Evolutionary conservation across 1,139 yeast species (phyloP).

Genomic region (Casaregolazyma lundiana): DNA sequence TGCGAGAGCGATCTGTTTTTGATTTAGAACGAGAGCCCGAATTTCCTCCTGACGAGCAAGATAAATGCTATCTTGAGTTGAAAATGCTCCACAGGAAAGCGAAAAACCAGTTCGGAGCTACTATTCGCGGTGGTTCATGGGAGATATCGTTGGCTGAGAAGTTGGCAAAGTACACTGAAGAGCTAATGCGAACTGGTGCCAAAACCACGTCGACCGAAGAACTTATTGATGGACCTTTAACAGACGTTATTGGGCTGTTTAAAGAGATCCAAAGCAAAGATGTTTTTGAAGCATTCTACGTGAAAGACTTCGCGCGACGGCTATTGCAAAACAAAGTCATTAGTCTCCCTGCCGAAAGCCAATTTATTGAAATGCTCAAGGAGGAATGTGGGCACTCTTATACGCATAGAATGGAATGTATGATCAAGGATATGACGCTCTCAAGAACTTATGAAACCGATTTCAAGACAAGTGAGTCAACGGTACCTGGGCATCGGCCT

Average conservation of each 20-base stretch:
- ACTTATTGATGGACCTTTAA: not conserved
- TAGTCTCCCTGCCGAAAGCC: conserved; percentile 28
- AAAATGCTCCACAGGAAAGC: not conserved
- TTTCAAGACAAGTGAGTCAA: conserved; percentile 19
- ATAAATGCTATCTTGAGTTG: not conserved
- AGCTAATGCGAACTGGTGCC: conserved; percentile 23
- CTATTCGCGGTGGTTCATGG: conserved; percentile 1
- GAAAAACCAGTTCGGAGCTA: not conserved
- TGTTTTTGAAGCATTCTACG: conserved; percentile 33
- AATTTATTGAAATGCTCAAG: conserved; percentile 27
- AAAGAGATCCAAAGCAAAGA: conserved; percentile 34
- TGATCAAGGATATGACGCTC: conserved; percentile 34
- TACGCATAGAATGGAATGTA: conserved; percentile 30
- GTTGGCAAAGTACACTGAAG: conserved; percentile 32
- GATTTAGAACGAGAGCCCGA: not conserved
- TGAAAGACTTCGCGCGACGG: conserved; percentile 37
- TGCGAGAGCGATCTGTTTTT: not conserved
- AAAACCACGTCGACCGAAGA: conserved; percentile 3
- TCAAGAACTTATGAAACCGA: conserved; percentile 24
- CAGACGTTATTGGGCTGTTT: conserved; percentile 14
- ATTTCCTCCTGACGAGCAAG: not conserved
- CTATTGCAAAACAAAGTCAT: conserved; percentile 31
- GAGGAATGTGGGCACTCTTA: conserved; percentile 33
- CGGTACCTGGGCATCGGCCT: not conserved
- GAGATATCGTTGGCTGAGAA: conserved; percentile 23